Evolutionary conservation across 228 moss, liverwort and hornwort species (phyloP).

Genomic region (Sphagnum magellanicum): DNA sequence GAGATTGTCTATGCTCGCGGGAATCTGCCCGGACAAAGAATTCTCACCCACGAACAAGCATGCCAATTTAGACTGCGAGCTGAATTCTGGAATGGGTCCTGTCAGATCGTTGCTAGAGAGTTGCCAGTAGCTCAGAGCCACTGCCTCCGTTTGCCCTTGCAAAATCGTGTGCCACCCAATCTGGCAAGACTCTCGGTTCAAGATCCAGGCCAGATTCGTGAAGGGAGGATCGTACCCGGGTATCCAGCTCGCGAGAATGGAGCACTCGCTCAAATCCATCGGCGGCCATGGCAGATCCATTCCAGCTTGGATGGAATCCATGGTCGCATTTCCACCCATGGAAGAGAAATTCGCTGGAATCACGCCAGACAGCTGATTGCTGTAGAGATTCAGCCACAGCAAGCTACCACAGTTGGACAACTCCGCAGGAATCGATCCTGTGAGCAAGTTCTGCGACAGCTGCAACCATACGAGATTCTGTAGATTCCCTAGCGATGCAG

Average conservation of each 20-base stretch:
- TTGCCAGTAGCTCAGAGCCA: conserved; percentile 36
- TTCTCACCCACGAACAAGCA: conserved; percentile 33
- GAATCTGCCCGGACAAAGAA: conserved; percentile 21
- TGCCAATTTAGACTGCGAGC: not conserved
- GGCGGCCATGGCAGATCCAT: conserved; percentile 24
- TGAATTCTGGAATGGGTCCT: conserved; percentile 28
- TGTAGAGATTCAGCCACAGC: conserved; percentile 57
- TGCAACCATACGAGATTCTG: conserved; percentile 45
- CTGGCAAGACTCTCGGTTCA: conserved; percentile 26
- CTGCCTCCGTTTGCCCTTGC: conserved; percentile 19
- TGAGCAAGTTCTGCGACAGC: conserved; percentile 37
- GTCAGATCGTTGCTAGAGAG: conserved; percentile 20
- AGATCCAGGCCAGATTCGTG: conserved; percentile 6
- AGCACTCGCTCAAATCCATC: conserved; percentile 37
- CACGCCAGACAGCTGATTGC: conserved; percentile 35
- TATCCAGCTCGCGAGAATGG: conserved; percentile 33
- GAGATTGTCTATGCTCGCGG: conserved; percentile 12
- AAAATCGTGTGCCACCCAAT: conserved; percentile 23
- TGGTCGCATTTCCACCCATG: conserved; percentile 19
- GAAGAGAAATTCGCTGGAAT: conserved; percentile 31
- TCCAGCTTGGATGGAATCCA: conserved; percentile 19
- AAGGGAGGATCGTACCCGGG: conserved; percentile 25
- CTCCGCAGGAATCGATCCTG: conserved; percentile 52
- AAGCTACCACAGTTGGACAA: conserved; percentile 50
- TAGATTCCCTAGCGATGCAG: conserved; percentile 30